phyloP scores from a whole-genome alignment of 345 rosid species.

The Pistacia vera region DNA sequence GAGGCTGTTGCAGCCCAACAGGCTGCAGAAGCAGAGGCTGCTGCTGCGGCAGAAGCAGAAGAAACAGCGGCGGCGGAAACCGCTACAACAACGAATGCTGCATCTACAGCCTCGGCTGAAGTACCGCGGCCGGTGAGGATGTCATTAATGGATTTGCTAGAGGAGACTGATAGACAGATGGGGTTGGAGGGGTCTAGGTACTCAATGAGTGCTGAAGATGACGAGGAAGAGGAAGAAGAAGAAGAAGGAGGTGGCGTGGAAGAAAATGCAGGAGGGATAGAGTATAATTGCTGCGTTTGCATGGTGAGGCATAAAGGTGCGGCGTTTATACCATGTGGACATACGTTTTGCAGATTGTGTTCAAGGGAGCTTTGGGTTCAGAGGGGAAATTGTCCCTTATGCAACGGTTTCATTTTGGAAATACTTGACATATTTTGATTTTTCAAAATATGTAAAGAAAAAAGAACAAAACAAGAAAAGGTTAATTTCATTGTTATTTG shows the following conservation, averaged over 20 bases:
- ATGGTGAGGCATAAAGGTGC: conserved; percentile 84
- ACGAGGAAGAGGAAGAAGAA: conserved; percentile 30
- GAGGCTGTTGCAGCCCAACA: conserved; percentile 82
- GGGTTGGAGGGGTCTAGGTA: conserved; percentile 63
- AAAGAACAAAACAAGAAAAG: no score
- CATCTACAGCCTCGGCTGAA: conserved; percentile 17
- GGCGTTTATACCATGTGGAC: conserved; percentile 89
- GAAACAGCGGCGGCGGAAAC: conserved; percentile 37
- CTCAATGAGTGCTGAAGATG: conserved; percentile 42
- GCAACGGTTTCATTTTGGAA: conserved; percentile 77
- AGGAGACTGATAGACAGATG: conserved; percentile 77
- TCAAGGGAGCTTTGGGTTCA: conserved; percentile 93
- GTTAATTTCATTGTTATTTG: neutral
- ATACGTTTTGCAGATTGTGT: conserved; percentile 85
- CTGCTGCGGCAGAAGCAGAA: conserved; percentile 59
- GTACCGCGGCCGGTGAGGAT: conserved; percentile 51
- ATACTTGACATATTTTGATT: conserved; percentile 80
- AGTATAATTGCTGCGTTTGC: conserved; percentile 78
- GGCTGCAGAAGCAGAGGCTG: conserved; percentile 62
- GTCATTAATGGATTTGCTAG: conserved; percentile 89
- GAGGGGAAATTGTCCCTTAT: conserved; percentile 89
- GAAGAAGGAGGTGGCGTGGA: conserved; percentile 42
- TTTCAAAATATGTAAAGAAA: neutral
- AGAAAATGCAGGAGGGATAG: conserved; percentile 37
- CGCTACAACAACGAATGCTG: conserved; percentile 23